phyloP scores from a whole-genome alignment of 2,329 filamentous ascomycete species.

The Ramularia collo-cygni region DNA sequence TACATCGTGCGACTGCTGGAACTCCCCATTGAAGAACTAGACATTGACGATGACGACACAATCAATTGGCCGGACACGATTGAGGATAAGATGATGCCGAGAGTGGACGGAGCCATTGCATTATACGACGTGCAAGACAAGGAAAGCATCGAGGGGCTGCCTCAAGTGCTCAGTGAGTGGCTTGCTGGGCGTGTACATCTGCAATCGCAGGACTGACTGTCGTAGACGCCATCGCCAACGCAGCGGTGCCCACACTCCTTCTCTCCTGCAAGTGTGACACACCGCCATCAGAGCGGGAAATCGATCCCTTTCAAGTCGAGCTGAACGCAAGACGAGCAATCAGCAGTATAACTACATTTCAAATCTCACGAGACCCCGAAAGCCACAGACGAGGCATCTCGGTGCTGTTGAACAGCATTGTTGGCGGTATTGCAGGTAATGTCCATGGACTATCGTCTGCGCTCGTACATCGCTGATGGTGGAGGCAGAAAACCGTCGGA shows the following conservation, averaged over 20 bases:
- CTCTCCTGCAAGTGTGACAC: conserved; percentile 88
- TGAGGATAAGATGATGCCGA: conserved; percentile 63
- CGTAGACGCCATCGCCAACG: conserved; percentile 65
- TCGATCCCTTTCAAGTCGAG: conserved; percentile 64
- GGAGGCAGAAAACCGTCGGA: conserved; percentile 10
- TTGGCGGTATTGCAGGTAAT: conserved; percentile 58
- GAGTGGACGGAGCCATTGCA: conserved; percentile 74
- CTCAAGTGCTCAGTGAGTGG: conserved; percentile 69
- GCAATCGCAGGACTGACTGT: not conserved
- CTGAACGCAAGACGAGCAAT: conserved; percentile 55
- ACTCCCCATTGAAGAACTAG: conserved; percentile 47
- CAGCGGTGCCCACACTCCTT: conserved; percentile 67
- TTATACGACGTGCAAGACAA: conserved; percentile 82
- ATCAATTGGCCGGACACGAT: conserved; percentile 52
- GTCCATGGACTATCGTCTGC: conserved; percentile 1
- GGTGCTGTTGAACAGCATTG: conserved; percentile 64
- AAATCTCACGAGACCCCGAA: conserved; percentile 65
- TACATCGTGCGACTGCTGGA: conserved; percentile 54
- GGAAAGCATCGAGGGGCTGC: conserved; percentile 66
- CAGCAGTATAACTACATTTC: conserved; percentile 61
- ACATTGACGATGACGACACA: conserved; percentile 42
- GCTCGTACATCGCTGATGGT: conserved; percentile 4
- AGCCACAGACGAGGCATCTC: conserved; percentile 70
- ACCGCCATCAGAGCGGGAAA: conserved; percentile 60
- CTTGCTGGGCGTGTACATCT: not conserved